Evolutionary conservation across 768 basidiomycete species (phyloP).

Genomic region (Lactarius akahatsu): DNA sequence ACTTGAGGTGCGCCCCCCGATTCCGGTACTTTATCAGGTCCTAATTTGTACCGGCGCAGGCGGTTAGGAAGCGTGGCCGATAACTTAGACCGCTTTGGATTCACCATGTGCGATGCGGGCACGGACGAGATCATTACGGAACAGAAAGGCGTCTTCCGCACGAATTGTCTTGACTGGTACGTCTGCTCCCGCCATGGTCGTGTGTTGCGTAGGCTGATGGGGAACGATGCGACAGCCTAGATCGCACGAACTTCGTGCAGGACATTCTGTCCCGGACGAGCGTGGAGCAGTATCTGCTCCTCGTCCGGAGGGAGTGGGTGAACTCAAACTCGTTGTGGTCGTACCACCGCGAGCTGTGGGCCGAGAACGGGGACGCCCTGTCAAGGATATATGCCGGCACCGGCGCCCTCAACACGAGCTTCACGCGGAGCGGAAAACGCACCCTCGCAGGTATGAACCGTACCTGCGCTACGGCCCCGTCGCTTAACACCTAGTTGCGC

Average conservation of each 20-base stretch:
- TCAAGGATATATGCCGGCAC: constrained; percentile 94
- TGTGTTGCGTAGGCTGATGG: not conserved
- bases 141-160: constrained; percentile 90
- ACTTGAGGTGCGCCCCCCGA: constrained; percentile 53
- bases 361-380: constrained; percentile 92
- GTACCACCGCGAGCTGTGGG: constrained; percentile 92
- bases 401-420: constrained; percentile 92
- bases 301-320: constrained; percentile 76
- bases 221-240: constrained; percentile 56
- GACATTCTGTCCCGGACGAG: constrained; percentile 86
- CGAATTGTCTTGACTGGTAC: constrained; percentile 94
- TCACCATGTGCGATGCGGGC: constrained; percentile 72
- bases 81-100: constrained; percentile 78
- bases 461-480: not conserved
- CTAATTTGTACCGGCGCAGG: constrained; percentile 38
- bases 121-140: constrained; percentile 75
- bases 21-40: not conserved
- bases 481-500: constrained; percentile 7
- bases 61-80: constrained; percentile 57
- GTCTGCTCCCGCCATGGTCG: not conserved
- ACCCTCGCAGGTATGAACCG: constrained; percentile 71
- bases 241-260: constrained; percentile 96
- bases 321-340: constrained; percentile 71
- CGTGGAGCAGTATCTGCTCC: constrained; percentile 77
- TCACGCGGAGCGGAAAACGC: constrained; percentile 91